Percentiles rank a stretch among this genome's conserved stretches.
These are phyloP conservation scores for Talaromyces thailandensis DNA, from an alignment of 495 filamentous ascomycete genomes.

Conservation along the genomic window DNA sequence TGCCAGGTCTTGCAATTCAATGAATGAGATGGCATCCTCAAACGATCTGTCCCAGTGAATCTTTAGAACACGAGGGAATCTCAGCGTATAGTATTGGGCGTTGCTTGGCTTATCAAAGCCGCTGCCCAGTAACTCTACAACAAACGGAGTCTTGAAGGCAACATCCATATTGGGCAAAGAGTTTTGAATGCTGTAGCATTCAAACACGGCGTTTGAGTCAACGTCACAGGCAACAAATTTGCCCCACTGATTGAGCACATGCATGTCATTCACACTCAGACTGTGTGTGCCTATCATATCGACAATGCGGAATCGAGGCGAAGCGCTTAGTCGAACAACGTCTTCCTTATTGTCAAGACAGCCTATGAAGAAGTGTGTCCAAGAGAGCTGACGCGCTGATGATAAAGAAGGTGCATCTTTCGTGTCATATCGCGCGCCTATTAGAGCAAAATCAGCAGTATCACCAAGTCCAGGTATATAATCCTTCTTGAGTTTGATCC, in stretches of 20 bases:
- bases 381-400: constrained; percentile 42
- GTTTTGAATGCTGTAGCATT: constrained; percentile 22
- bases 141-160: constrained; percentile 51
- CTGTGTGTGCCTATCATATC: constrained; percentile 41
- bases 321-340: constrained; percentile 40
- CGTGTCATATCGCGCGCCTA: constrained; percentile 61
- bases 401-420: constrained; percentile 38
- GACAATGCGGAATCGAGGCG: constrained; percentile 57
- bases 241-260: constrained; percentile 43
- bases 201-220: constrained; percentile 20
- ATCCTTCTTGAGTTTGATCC: constrained; percentile 86
- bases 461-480: constrained; percentile 77
- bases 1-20: constrained; percentile 48
- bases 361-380: constrained; percentile 74
- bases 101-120: constrained; percentile 56
- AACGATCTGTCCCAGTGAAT: constrained; percentile 50
- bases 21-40: constrained; percentile 44
- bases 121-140: constrained; percentile 55
- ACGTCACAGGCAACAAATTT: constrained; percentile 23
- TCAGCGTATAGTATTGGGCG: constrained; percentile 47
- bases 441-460: constrained; percentile 68
- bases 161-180: constrained; percentile 26
- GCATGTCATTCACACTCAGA: constrained; percentile 40
- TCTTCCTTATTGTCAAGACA: constrained; percentile 66
- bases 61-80: constrained; percentile 56